phyloP scores from a whole-genome alignment of 768 basidiomycete genomes.

The Peribolospora baueri region DNA sequence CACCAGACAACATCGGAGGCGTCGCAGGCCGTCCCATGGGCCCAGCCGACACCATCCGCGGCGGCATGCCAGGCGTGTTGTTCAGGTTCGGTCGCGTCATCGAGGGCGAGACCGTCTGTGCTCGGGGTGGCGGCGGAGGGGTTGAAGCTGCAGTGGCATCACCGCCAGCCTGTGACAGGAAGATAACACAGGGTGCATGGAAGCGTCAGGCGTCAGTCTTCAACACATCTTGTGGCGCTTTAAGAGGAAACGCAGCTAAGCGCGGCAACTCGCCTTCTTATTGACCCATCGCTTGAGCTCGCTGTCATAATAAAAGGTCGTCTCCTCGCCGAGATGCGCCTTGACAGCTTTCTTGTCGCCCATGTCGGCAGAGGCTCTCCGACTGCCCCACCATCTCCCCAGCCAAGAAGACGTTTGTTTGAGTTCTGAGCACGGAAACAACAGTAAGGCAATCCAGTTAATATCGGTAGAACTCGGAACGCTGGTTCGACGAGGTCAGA shows the following conservation, averaged over 20 bases:
- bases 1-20: no score
- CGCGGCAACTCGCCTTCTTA: conserved; percentile 40
- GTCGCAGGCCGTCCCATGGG: no score
- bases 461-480: no score
- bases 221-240: not conserved
- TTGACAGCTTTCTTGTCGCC: conserved; percentile 24
- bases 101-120: conserved; percentile 65
- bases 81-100: conserved; percentile 23
- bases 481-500: no score
- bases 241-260: conserved; percentile 3
- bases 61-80: no score
- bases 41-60: no score
- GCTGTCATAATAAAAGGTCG: conserved; percentile 71
- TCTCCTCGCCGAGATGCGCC: conserved; percentile 82
- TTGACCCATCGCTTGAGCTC: conserved; percentile 94
- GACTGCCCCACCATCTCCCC: no score
- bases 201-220: not conserved
- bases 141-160: conserved; percentile 32
- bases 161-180: conserved; percentile 28
- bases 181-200: not conserved
- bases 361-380: not conserved
- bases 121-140: conserved; percentile 55
- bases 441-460: not conserved
- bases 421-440: no score
- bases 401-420: no score